Base-by-base conservation (phyloP, 768 basidiomycete species). In the Arthromyces matolae region DNA sequence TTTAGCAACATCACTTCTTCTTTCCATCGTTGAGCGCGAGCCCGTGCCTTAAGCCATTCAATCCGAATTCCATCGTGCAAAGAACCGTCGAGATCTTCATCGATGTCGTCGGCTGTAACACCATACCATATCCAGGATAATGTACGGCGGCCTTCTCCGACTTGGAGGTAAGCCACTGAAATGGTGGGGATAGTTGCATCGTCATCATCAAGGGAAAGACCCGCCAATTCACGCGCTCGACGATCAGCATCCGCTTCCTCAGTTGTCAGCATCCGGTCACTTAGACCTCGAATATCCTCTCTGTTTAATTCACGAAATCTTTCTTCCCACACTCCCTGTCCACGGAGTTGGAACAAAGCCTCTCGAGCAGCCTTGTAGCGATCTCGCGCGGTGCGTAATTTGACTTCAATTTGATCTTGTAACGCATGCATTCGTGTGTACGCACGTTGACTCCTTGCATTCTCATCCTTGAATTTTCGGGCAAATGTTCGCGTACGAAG, bases 11-110 rank as follows among this genome's bases (percentile, higher is more conserved):
- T 20, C 8, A 59, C 49, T 40, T 64, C 63, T 32, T 66, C 65
- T 10, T 9, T 42, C 9, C 24, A 42, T 20, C 20, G 29, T 31
- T 20, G 24, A 10, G 10, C 29, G 20, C 13, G 45, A 0, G 61
- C 58, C 0, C 41, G 51, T 1, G 54, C 47, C 47, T 65, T 66
- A 1, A 42, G 36, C 62, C 62, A 66, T 25, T 65, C 61, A 8
- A 66, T 41, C 4, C 55, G 58, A n/a, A n/a, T n/a, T n/a, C n/a
- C n/a, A n/a, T n/a, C n/a, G n/a, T n/a, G n/a, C n/a, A n/a, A n/a
- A n/a, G n/a, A n/a, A n/a, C n/a, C 33, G 37, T 50, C 32, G n/a
- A 47, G 46, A 25, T 24, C 42, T 20, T 10, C 14, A 22, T 22
- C 25, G 22, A 32, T 29, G 13, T 47, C 45, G 5, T n/a, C 37